phyloP scores from a whole-genome alignment of 2,329 filamentous ascomycete species.

The Neofusicoccum cordaticola region DNA sequence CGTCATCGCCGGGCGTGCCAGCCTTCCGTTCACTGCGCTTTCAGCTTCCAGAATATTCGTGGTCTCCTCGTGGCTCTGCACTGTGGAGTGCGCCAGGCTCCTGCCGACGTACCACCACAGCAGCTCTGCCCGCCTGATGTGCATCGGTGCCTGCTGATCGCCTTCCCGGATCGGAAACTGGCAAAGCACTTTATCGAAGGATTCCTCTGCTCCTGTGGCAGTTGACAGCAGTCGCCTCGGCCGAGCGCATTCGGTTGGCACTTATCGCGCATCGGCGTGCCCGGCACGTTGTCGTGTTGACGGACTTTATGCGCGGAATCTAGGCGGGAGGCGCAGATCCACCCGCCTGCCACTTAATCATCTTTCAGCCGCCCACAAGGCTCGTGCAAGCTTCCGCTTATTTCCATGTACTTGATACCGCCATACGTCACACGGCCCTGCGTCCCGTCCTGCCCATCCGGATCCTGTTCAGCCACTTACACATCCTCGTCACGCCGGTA shows the following conservation, averaged over 20 bases:
- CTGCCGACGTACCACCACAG: background rate
- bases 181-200: background rate
- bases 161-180: background rate
- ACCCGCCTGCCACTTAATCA: background rate
- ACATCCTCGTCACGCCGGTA: background rate
- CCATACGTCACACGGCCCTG: background rate
- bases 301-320: background rate
- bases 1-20: background rate
- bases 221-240: background rate
- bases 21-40: background rate
- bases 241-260: background rate
- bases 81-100: background rate
- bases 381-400: background rate
- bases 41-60: background rate
- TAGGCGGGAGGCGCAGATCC: background rate
- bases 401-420: background rate
- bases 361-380: background rate
- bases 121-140: background rate
- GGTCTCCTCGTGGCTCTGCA: background rate
- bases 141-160: background rate
- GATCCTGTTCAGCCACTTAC: background rate
- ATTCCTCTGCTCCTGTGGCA: background rate
- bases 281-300: background rate
- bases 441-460: no score
- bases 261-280: background rate